Base-by-base conservation (phyloP, 1,139 yeast species). In the Geotrichum histeridarum region DNA sequence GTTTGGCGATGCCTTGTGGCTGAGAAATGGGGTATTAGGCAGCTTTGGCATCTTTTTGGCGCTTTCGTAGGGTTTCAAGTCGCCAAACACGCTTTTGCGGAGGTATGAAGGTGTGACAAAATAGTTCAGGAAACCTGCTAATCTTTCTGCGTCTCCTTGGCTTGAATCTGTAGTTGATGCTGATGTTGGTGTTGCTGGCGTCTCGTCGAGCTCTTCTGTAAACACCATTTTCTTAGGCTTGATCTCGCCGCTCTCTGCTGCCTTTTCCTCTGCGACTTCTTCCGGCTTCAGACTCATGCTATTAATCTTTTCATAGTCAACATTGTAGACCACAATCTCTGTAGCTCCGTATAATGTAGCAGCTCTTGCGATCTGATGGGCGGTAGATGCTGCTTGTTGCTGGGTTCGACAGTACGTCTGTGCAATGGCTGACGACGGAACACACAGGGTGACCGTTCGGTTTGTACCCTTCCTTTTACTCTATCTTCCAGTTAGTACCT, bases 81-180 rank as follows among this genome's bases (percentile, higher is more conserved):
- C 71, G 56, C 76, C 76, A 70, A 90, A 87, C 8, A 84, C 76
- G 0, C 83, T 71, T 58, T 83, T 82, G 22, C 84, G 79, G 42
- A 90, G 74, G 65, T 90, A 88, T 50, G 91, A 87, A 0, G 97
- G 97, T 0, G 97, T 90, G 14, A 90, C 81, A 64, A 88, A 88
- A 65, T 75, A 90, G 66, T 89, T 96, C 53, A 90, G 73, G 51
- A 90, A 73, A 1, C 84, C 76, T 0, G 95, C 94, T 46, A 88
- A 75, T 53, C 65, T 59, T 53, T 58, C 44, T 5, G 32, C 33
- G 15, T 42, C 44, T 22, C 27, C 27, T 22, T 22, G 27, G 27
- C 27, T 22, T 12, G 22, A 17, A 3, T 22, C 17, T 27, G 8
- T 27, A 22, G 33, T 4, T 42, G 22, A 32, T 5, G 14, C 17